Conservation (phyloP, 148 eudicot genomes). For the Vaccinium myrtillus region DNA sequence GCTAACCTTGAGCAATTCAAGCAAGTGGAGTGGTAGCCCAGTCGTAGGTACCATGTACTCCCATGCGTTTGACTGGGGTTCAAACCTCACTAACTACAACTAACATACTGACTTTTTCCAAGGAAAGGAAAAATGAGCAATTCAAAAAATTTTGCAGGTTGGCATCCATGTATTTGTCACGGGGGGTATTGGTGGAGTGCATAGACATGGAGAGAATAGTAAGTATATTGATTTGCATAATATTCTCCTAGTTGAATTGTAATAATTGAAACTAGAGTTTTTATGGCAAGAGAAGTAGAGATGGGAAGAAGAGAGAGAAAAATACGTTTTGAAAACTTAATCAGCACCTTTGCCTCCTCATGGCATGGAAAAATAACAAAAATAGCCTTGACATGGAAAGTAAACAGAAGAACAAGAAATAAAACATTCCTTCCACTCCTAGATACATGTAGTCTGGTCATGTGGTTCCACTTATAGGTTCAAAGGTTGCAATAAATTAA, state of each 20-base stretch:
- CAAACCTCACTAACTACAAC: too few species aligned
- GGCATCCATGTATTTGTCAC: constrained; percentile 91
- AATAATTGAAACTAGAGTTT: neutral
- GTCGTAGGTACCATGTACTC: too few species aligned
- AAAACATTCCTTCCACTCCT: neutral
- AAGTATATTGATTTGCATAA: constrained; percentile 14
- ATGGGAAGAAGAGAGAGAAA: neutral
- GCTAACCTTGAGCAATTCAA: neutral
- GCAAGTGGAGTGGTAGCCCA: too few species aligned
- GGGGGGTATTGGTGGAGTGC: constrained; percentile 98
- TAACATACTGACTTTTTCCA: too few species aligned
- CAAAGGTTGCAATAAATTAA: neutral
- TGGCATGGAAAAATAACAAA: too few species aligned
- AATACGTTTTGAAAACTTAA: neutral
- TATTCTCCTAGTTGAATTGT: neutral
- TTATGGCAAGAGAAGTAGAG: neutral
- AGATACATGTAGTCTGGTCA: neutral
- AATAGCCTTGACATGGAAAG: too few species aligned
- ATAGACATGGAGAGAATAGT: constrained; percentile 89
- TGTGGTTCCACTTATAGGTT: neutral
- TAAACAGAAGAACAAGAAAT: too few species aligned
- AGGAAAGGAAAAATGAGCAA: neutral
- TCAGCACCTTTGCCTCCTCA: neutral
- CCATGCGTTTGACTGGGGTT: too few species aligned
- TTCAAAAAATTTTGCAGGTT: constrained; percentile 50